These are phyloP conservation scores for Lentinula sp. DNA, from an alignment of 768 basidiomycete genomes.

Conservation along the genomic window DNA sequence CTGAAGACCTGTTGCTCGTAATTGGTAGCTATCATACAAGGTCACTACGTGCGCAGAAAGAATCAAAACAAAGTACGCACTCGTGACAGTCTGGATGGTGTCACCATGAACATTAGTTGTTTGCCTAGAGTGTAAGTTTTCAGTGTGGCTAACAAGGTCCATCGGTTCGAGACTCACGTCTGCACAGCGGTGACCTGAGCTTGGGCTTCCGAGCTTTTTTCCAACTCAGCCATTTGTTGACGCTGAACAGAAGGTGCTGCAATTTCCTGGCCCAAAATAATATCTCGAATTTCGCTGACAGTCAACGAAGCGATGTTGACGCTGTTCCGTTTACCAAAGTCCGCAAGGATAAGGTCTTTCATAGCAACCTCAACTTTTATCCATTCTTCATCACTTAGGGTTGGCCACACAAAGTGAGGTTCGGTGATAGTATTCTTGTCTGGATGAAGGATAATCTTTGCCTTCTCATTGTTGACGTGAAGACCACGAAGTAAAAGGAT, in stretches of 20 bases:
- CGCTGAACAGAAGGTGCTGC: conserved; percentile 92
- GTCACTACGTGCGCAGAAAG: conserved; percentile 6
- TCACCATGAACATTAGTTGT: conserved; percentile 98
- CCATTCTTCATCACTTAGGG: conserved; percentile 91
- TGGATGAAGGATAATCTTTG: conserved; percentile 95
- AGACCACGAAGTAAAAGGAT: conserved; percentile 95
- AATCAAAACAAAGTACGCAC: conserved; percentile 30
- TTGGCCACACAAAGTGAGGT: conserved; percentile 97
- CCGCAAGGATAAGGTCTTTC: conserved; percentile 95
- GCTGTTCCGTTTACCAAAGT: conserved; percentile 98
- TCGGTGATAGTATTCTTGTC: conserved; percentile 97
- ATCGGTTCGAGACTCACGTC: conserved; percentile 44
- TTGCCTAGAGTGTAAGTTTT: conserved; percentile 37
- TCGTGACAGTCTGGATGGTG: conserved; percentile 91
- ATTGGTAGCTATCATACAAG: conserved; percentile 60
- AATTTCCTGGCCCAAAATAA: conserved; percentile 98
- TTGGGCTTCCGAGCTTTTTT: conserved; percentile 93
- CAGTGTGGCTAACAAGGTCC: not conserved
- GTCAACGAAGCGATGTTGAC: conserved; percentile 98
- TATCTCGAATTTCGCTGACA: conserved; percentile 93
- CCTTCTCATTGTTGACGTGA: conserved; percentile 99
- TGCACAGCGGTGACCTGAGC: conserved; percentile 94
- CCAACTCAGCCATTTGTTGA: conserved; percentile 98
- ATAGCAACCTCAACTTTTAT: conserved; percentile 98
- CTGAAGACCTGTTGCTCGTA: conserved; percentile 99